Evolutionary conservation across 1,139 yeast species (phyloP), one percentile per base, ranked within the genome.

Genomic region (Yarrowia galli): DNA sequence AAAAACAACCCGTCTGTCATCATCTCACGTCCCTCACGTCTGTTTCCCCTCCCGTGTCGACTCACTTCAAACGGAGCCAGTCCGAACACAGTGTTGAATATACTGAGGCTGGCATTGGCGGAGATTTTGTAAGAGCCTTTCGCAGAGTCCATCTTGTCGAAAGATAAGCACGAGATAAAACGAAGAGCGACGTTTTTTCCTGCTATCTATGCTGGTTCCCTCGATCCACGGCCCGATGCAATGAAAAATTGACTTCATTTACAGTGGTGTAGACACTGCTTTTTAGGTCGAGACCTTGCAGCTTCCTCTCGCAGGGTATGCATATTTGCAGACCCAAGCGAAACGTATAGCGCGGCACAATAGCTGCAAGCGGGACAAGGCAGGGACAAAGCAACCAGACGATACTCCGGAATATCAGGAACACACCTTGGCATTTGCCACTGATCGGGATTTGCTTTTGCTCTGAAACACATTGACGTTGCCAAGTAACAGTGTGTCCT

Each of bases 1-100:
- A 20, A n/a, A 9, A 9, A 22, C 2, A n/a, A 22, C 42, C 40
- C 15, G n/a, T 23, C 46, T 22, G 40, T 20, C 56, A 49, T 4
- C 54, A 18, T 13, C n/a, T n/a, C 53, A n/a, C 10, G 38, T 16
- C 1, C 3, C 23, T 0, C 32, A 1, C 51, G 54, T 49, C 38
- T 13, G 16, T 18, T n/a, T 15, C 10, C 42, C 42, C 36, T 25
- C 45, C 23, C 32, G n/a, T 49, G 13, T 48, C 54, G 7, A 68
- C 73, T 61, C 68, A 72, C 74, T 68, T 72, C 71, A 25, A 73
- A 65, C 9, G 75, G 71, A 16, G 75, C 72, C 54, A 74, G 70
- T 13, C 75, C 75, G 68, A 74, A 74, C 68, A 72, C 71, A 20
- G 75, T 72, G 42, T 70, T 69, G 53, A 70, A 69, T 6, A 74